Base-by-base conservation (phyloP, 169 alveolate genomes). In the Cyclospora cayetanensis region DNA sequence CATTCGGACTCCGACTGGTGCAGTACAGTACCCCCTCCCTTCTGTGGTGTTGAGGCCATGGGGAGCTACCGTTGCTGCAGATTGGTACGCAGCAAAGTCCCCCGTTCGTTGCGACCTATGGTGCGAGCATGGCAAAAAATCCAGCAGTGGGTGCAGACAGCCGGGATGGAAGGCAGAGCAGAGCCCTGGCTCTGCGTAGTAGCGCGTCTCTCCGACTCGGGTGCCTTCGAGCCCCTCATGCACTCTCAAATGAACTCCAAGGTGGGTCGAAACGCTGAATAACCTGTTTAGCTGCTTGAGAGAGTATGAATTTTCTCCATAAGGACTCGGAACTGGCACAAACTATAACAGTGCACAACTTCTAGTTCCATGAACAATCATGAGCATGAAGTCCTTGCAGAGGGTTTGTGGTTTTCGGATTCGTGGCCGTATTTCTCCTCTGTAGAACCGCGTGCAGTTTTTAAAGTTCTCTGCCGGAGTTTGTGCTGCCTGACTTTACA, bases 171-270 rank as follows among this genome's bases (percentile, higher is more conserved):
- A 12, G 89, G 43, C 41, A n/a, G 74, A 29, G 22, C 15, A 52
- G 77, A 82, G 66, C 76, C 77, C 27, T 82, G 90, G 90, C 90
- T 82, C 43, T 53, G 74, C 60, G 39, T 82, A 37, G 63, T 82
- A 20, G 90, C 90, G 42, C 29, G 90, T 20, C 90, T 82, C n/a
- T 46, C 90, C 2, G 90, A 53, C 77, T 53, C 76, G 52, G 90
- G 63, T 12, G 90, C 27, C 77, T 82, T 82, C 90, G 63, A 53
- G 50, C 74, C 39, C 25, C 60, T 82, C 15, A 9, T 82, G 53
- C 90, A 82, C 79, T 55, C 70, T 55, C 31, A 4, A 22, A 22
- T 22, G 29, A 20, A 7, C 70, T 4, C 70, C 15, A 55, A 55
- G n/a, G 70, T 55, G 29, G n/a, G 70, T 46, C n/a, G n/a, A n/a